Evolutionary conservation across 140 eudicot species (phyloP), one percentile per base, ranked within the genome.

Genomic region (Bidens hawaiensis): DNA sequence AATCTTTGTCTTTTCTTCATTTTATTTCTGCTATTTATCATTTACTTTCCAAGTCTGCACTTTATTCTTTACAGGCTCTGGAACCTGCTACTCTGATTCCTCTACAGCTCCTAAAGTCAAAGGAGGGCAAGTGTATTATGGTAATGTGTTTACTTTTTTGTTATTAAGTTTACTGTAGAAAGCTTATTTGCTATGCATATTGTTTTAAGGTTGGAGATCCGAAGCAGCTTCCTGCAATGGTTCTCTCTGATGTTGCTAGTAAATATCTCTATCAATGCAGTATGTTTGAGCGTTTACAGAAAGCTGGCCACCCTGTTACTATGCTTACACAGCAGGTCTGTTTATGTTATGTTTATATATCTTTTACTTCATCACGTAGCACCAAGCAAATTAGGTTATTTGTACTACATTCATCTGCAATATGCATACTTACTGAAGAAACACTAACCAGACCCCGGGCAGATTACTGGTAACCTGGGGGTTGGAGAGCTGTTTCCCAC

Each of bases 181-280:
- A 45, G 9, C 52, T 63, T 58, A 26, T 33, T 38, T 15, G 9
- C 24, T 26, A 9, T 12, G 50, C 4, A 50, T 71, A 14, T 70
- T 63, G 43, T 62, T 38, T 78, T 30, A 65, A 90, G 98, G 96
- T 91, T 74, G 95, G 98, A 57, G 99, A 94, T 78, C 99, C 99
- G 27, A 94, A 94, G 78, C 99, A 94, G 93, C 99, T 94, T 75
- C 97, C 99, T 46, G 99, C 97, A 2, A 94, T 95, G 9, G 97
- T 94, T 53, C 80, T 94, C 53, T 94, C 99, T 28, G 93, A 77
- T 66, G 77, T 88, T 54, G 99, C 99, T 34, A 94, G 97, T 78
- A 88, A 82, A 76, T 94, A 83, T 54, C 68, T 77, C 57, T 94
- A 80, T 49, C 90, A 94, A 33, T 94, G 97, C 77, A 94, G 97